Base-by-base conservation (phyloP, 345 rosid genomes). In the Camelina neglecta region DNA sequence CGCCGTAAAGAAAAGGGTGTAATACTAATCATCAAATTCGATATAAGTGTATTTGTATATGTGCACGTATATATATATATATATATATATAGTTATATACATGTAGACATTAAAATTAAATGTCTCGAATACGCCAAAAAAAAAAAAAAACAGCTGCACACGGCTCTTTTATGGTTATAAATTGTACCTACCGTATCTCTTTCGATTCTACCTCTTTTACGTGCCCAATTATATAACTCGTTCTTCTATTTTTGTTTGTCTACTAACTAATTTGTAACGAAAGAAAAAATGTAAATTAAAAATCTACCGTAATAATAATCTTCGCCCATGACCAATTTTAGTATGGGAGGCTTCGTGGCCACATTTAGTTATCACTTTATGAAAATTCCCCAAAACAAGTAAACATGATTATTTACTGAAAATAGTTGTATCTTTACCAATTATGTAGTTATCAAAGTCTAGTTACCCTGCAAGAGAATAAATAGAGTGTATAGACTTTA, bases 101-200 rank as follows among this genome's bases (percentile, higher is more conserved):
- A 29, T 29, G 29, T 26, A 35, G 0, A 24, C 9, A 47, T 16
- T 15, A 20, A 24, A 47, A 66, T 36, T 74, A 47, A 74, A 65
- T 66, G 63, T 48, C 6, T 16, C 44, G 10, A 49, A 66, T 31
- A 50, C 2, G 60, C 60, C 61, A 59, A 29, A 26, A 4, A 26
- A 29, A 26, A 4, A 26, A 18, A 59, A 59, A 75, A n/a, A 67
- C 73, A 67, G 73, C 62, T 51, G 74, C 60, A 41, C 44, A 48
- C 3, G 24, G 16, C 21, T 56, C 55, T 29, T 18, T 18, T 29
- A 29, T 29, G 31, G 31, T 44, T 65, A 66, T 74, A 65, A 54
- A 64, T 44, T 65, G 65, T 74, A 75, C 73, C 67, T 16, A 65
- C 67, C 78, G 66, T 58, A 56, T 74, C 58, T 55, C 26, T 21